A percentile compares a stretch with the other conserved stretches of the same genome.
phyloP scores from a whole-genome alignment of 345 rosid species.

The Pelargonium nanum region DNA sequence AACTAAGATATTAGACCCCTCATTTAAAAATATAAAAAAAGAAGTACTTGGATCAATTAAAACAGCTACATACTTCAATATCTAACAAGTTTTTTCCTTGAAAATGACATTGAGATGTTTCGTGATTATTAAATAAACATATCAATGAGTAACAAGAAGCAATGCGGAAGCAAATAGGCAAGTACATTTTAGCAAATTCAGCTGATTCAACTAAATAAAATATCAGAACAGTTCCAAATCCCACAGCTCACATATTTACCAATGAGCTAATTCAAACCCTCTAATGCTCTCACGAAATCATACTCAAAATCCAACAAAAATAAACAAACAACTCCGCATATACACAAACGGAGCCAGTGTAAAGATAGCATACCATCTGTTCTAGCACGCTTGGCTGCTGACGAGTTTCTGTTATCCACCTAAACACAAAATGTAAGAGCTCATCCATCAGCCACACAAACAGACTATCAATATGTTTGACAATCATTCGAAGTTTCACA shows the following conservation, averaged over 20 bases:
- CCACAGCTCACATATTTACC: neutral
- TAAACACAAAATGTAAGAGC: constrained; percentile 15
- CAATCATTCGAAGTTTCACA: neutral
- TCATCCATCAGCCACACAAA: neutral
- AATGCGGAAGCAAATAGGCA: no score
- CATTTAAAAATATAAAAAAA: no score
- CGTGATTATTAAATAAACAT: neutral
- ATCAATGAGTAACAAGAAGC: neutral
- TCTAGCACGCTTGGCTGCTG: constrained; percentile 89
- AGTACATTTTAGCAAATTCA: neutral
- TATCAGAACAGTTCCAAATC: neutral
- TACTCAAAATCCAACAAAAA: neutral
- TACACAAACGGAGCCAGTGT: neutral
- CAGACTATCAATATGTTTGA: neutral
- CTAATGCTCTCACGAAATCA: neutral
- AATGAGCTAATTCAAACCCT: neutral
- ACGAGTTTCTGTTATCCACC: constrained; percentile 87
- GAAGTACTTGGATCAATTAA: neutral
- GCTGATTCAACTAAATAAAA: neutral
- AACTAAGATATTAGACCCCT: neutral
- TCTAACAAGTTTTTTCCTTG: neutral
- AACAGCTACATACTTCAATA: neutral
- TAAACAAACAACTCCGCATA: neutral
- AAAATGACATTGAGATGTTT: no score
- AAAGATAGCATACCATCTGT: constrained; percentile 54